Conservation (phyloP, 192 early-diverging fungal species). For the Coemansia sp. region DNA sequence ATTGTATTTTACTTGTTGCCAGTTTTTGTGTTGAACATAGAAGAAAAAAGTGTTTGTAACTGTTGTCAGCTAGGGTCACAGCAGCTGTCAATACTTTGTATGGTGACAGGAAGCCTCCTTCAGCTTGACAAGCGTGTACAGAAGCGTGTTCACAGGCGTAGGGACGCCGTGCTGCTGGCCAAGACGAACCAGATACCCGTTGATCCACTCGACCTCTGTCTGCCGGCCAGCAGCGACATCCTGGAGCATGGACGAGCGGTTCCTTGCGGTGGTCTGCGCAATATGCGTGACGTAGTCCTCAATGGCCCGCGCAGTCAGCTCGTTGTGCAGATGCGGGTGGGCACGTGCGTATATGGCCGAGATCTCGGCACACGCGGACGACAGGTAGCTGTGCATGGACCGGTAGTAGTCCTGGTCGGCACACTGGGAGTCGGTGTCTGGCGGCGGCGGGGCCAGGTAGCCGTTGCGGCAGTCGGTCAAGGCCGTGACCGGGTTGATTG, state of each 20-base stretch:
- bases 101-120: conserved; percentile 23
- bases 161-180: conserved; percentile 53
- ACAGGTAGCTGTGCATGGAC: conserved; percentile 20
- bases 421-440: conserved; percentile 5
- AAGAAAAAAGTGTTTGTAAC: too few species aligned
- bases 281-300: conserved; percentile 43
- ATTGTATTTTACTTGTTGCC: neutral
- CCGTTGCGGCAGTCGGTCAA: conserved; percentile 61
- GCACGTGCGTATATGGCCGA: conserved; percentile 41
- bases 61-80: neutral
- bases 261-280: conserved; percentile 44
- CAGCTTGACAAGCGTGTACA: conserved; percentile 43
- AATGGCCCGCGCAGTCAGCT: conserved; percentile 32
- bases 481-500: conserved; percentile 67
- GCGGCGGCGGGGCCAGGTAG: conserved; percentile 34
- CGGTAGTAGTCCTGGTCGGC: conserved; percentile 11
- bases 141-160: conserved; percentile 41
- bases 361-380: conserved; percentile 35
- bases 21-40: neutral
- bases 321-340: conserved; percentile 38
- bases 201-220: conserved; percentile 61
- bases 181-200: conserved; percentile 56
- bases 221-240: conserved; percentile 40
- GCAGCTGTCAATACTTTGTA: neutral
- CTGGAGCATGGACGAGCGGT: conserved; percentile 59